Evolutionary conservation across 1,284 basidiomycete species (phyloP).

Genomic region (Moesziomyces sp.): DNA sequence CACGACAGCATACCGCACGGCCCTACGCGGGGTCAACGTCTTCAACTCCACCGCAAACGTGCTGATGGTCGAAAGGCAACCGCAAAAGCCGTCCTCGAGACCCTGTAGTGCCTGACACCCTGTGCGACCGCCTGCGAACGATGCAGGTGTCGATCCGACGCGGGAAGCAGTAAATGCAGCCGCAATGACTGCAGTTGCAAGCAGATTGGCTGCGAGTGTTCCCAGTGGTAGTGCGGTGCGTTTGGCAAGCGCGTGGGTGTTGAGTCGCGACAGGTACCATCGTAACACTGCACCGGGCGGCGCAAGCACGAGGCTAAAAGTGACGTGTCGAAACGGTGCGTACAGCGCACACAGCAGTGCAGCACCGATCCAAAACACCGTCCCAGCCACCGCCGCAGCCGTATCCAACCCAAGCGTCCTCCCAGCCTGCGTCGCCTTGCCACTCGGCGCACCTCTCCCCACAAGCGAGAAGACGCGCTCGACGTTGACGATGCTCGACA

Average conservation of each 20-base stretch:
- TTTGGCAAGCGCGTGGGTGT: constrained; percentile 75
- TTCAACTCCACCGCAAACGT: constrained; percentile 87
- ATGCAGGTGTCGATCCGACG: constrained; percentile 15
- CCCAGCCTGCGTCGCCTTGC: constrained; percentile 2
- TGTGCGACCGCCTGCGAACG: constrained; percentile 21
- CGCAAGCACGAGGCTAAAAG: constrained; percentile 87
- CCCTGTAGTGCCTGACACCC: constrained; percentile 57
- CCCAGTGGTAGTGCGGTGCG: constrained; percentile 75
- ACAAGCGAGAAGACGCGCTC: constrained; percentile 1
- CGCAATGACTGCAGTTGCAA: constrained; percentile 70
- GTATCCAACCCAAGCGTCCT: constrained; percentile 14
- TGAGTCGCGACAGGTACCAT: constrained; percentile 80
- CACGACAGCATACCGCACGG: constrained; percentile 55
- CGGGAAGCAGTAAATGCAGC: constrained; percentile 49
- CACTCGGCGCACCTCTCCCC: neutral
- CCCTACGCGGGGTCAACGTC: constrained; percentile 70
- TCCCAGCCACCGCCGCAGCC: constrained; percentile 41
- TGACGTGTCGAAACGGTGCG: constrained; percentile 80
- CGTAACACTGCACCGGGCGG: constrained; percentile 89
- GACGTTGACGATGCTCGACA: constrained; percentile 30
- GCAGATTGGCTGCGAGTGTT: constrained; percentile 85
- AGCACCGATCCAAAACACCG: constrained; percentile 69
- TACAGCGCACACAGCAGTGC: constrained; percentile 81
- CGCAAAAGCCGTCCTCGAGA: constrained; percentile 90
- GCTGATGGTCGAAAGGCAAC: constrained; percentile 91